phyloP scores from a whole-genome alignment of 305 asterid genomes.

The Solanum aculeatissimum region DNA sequence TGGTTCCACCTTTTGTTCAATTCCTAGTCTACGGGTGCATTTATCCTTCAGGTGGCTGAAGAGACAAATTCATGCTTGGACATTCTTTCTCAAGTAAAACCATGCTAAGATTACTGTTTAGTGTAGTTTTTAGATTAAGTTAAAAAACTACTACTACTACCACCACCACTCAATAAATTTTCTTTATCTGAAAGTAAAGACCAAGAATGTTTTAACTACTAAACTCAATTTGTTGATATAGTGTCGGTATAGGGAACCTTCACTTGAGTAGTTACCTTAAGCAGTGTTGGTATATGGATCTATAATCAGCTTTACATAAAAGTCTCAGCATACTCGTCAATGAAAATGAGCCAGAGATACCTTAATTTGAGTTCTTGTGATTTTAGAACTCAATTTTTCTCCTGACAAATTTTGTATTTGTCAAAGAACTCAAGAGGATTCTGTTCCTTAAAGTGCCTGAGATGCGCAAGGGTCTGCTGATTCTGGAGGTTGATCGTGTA shows the following conservation, averaged over 20 bases:
- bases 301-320: background rate
- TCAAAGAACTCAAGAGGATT: slow-evolving; percentile 71
- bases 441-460: slow-evolving; percentile 87
- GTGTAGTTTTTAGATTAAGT: background rate
- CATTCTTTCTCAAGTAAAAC: background rate
- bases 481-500: slow-evolving; percentile 79
- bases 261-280: background rate
- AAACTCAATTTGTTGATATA: background rate
- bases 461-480: slow-evolving; percentile 62
- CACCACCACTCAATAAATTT: background rate
- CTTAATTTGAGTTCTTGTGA: background rate
- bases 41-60: background rate
- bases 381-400: background rate
- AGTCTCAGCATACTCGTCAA: background rate
- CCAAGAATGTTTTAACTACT: background rate
- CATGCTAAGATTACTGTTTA: background rate
- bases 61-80: background rate
- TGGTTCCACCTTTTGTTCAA: background rate
- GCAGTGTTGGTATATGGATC: background rate
- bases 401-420: background rate
- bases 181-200: background rate
- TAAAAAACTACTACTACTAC: background rate
- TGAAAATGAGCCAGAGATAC: background rate
- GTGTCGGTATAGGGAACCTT: background rate
- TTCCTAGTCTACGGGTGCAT: background rate